phyloP scores from a whole-genome alignment of 805 yeast genomes.

The Candida koratica region DNA sequence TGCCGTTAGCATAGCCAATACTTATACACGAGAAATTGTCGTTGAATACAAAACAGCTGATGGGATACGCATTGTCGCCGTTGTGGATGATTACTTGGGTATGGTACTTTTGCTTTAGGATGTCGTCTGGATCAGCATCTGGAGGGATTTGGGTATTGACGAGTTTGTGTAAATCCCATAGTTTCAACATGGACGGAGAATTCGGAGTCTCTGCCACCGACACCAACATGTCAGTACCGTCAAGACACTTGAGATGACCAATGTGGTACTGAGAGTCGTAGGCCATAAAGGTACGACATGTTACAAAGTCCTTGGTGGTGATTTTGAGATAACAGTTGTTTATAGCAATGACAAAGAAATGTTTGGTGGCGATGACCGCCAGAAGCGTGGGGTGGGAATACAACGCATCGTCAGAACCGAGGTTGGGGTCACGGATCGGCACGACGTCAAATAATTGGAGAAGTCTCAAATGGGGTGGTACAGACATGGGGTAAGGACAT shows the following conservation, averaged over 20 bases:
- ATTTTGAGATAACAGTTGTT: conserved; percentile 52
- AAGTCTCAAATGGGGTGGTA: conserved; percentile 44
- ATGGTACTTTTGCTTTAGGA: conserved; percentile 43
- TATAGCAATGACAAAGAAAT: conserved; percentile 58
- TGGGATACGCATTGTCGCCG: conserved; percentile 74
- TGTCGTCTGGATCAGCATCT: conserved; percentile 19
- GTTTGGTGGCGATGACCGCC: conserved; percentile 56
- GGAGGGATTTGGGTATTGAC: conserved; percentile 18
- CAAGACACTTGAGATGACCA: conserved; percentile 49
- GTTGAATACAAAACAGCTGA: conserved; percentile 59
- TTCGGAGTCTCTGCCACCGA: conserved; percentile 77
- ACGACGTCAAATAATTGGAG: conserved; percentile 80
- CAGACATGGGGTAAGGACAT: too few species aligned
- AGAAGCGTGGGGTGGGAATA: conserved; percentile 77
- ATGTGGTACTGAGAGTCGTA: conserved; percentile 64
- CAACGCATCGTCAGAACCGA: conserved; percentile 56
- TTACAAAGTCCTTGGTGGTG: conserved; percentile 46
- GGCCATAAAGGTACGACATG: conserved; percentile 53
- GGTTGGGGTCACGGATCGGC: conserved; percentile 81
- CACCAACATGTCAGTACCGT: conserved; percentile 50
- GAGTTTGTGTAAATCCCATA: conserved; percentile 68
- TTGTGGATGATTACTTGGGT: conserved; percentile 61
- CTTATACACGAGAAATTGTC: conserved; percentile 60
- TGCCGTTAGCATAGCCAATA: conserved; percentile 81
- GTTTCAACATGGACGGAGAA: conserved; percentile 57